Evolutionary conservation across 495 filamentous ascomycete species (phyloP), one percentile per base, ranked within the genome.

Genomic region (Hypoxylon fragiforme): DNA sequence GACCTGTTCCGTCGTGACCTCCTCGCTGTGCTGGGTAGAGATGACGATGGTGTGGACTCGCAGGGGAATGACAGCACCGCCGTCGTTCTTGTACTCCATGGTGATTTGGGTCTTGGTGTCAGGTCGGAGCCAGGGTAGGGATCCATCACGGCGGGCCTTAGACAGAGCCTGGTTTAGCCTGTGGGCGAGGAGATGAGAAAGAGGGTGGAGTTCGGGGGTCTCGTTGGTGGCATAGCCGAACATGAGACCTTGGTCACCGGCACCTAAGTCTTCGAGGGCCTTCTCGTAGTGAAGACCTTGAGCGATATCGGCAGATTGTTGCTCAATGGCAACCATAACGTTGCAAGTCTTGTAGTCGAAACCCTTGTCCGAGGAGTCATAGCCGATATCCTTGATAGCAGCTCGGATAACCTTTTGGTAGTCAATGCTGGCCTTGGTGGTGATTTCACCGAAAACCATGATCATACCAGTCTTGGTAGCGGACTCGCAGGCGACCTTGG

Each of bases 281-380:
- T 96, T 81, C 44, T 98, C 94, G 69, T 94, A 92, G 77, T 96
- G 89, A 20, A 98, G 87, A 81, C 94, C 94, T 76, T 97, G 92
- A 63, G 94, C 94, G 65, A 98, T 98, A 79, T 98, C 94, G 58
- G 92, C 89, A 50, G 92, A 97, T 78, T 98, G 94, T 77, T 98
- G 86, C 85, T 98, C 94, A 76, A 98, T 97, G 80, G 92, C 94
- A 65, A 97, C 92, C 61, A 97, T 81, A 64, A 98, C 85, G 81
- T 97, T 97, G 82, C 88, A 92, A 64, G 94, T 98, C 86, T 97
- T 97, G 89, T 96, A 96, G 79, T 98, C 94, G 81, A 98, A 98
- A 36, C 94, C 94, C 84, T 98, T 98, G 69, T 84, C 83, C 45
- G 92, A 97, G 72, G 85, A 81, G 79, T 98, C 94, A 72, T 97